These are phyloP conservation scores for Suhomyces tanzawaensis DNA, from an alignment of 805 yeast genomes.

Conservation along the genomic window DNA sequence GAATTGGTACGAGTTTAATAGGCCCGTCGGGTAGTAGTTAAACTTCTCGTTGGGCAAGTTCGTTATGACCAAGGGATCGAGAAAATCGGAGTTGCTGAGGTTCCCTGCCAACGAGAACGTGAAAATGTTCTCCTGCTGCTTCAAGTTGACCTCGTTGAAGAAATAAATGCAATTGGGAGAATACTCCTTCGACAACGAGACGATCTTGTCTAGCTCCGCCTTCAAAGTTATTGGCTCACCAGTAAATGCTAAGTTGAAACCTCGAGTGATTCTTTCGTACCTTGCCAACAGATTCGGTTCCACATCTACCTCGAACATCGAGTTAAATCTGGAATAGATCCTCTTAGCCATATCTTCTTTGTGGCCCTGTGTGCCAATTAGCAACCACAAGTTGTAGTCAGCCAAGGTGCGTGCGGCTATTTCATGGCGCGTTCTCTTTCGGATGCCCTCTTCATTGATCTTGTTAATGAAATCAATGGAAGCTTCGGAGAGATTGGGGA, in stretches of 20 bases:
- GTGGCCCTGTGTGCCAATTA: too few relatives aligned
- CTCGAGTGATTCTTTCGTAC: not conserved
- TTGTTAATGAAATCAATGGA: conserved; percentile 3
- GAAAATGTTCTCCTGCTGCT: conserved; percentile 11
- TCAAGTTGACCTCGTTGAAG: conserved; percentile 21
- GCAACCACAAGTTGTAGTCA: too few relatives aligned
- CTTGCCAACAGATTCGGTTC: too few relatives aligned
- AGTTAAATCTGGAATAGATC: too few relatives aligned
- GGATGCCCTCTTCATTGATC: conserved; percentile 3
- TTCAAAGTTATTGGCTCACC: not conserved
- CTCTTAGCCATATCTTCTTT: too few relatives aligned
- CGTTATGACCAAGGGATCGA: conserved; percentile 21
- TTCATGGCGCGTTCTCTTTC: conserved; percentile 4
- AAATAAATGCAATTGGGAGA: conserved; percentile 18
- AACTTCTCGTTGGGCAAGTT: conserved; percentile 5
- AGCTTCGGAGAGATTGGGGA: conserved; percentile 8
- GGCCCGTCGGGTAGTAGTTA: conserved; percentile 18
- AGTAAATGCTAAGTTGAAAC: not conserved
- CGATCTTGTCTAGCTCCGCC: conserved; percentile 1
- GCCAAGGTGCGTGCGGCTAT: conserved; percentile 5
- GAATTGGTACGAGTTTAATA: conserved; percentile 17
- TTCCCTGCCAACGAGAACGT: conserved; percentile 23
- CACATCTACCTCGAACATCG: too few relatives aligned
- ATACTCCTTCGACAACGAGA: conserved; percentile 7
- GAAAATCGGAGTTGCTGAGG: conserved; percentile 18